phyloP scores from a whole-genome alignment of 495 filamentous ascomycete genomes.

The Talaromyces proteolyticus region DNA sequence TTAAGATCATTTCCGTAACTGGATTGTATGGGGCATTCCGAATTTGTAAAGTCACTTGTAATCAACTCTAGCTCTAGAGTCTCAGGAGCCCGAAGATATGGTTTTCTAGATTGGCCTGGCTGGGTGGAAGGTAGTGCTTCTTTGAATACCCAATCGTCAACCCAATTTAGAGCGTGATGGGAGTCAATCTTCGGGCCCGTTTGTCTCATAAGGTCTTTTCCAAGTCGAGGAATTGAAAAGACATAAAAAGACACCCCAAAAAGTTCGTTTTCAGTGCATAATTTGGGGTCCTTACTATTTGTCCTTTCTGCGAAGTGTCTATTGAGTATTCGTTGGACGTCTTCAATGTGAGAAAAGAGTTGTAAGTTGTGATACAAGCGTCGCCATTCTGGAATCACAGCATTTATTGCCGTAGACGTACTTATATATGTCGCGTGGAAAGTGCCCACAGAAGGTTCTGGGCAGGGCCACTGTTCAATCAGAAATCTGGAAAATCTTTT shows the following conservation, averaged over 20 bases:
- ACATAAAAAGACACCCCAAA: neutral
- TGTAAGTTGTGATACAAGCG: conserved; percentile 38
- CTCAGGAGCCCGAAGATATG: neutral
- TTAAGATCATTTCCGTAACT: conserved; percentile 35
- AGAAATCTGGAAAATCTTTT: neutral
- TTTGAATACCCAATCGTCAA: no score
- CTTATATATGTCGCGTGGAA: conserved; percentile 24
- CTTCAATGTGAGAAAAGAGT: conserved; percentile 31
- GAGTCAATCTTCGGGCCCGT: conserved; percentile 5
- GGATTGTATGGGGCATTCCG: conserved; percentile 19
- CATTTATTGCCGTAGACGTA: conserved; percentile 23
- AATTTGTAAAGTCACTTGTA: conserved; percentile 17
- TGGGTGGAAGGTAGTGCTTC: neutral
- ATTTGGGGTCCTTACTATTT: neutral
- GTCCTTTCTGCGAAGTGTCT: neutral
- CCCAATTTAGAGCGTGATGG: no score
- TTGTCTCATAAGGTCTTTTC: conserved; percentile 10
- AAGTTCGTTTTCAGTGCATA: neutral
- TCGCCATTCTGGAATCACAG: conserved; percentile 40
- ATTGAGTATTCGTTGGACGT: conserved; percentile 15
- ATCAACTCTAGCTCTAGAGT: conserved; percentile 28
- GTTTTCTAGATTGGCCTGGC: neutral
- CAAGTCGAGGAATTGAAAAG: conserved; percentile 4
- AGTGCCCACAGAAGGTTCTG: conserved; percentile 15
- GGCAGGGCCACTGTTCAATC: conserved; percentile 23